Evolutionary conservation across 441 rosid species (phyloP).

Genomic region (Pelargonium citronellum): DNA sequence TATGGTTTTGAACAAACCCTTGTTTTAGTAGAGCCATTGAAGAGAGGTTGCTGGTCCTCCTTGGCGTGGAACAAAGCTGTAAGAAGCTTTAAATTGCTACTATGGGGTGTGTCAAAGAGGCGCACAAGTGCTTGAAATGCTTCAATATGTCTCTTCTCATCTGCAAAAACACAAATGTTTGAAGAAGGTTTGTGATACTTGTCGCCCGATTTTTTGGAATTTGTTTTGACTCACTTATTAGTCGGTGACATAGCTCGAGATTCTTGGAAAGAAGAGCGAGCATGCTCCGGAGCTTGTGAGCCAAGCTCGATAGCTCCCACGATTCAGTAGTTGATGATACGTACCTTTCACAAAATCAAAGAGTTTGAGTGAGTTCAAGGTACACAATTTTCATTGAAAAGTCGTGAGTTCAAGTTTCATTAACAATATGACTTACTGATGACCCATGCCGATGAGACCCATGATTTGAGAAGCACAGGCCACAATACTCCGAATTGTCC

Average conservation of each 20-base stretch:
- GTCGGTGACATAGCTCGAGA: conserved; percentile 29
- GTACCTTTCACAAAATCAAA: conserved; percentile 19
- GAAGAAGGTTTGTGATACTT: no score
- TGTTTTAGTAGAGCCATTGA: conserved; percentile 28
- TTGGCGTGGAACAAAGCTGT: conserved; percentile 33
- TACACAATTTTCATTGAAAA: no score
- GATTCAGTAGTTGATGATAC: conserved; percentile 32
- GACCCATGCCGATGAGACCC: conserved; percentile 30
- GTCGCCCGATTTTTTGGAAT: no score
- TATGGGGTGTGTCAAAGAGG: conserved; percentile 34
- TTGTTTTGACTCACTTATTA: conserved; percentile 25
- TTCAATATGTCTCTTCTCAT: conserved; percentile 31
- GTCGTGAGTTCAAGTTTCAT: no score
- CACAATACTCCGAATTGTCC: conserved; percentile 35
- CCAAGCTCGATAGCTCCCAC: conserved; percentile 43
- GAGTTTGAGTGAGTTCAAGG: no score
- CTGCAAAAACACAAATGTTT: conserved; percentile 17
- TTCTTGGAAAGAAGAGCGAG: conserved; percentile 27
- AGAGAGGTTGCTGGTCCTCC: conserved; percentile 35
- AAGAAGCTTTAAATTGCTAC: conserved; percentile 39
- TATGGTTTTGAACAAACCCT: conserved; percentile 26
- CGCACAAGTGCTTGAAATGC: conserved; percentile 31
- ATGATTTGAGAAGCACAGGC: conserved; percentile 34
- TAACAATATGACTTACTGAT: conserved; percentile 28
- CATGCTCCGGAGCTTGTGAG: conserved; percentile 36